Percentiles rank a stretch among this genome's conserved stretches.
Conservation (phyloP, 345 rosid genomes). For the Hibiscus trionum region DNA sequence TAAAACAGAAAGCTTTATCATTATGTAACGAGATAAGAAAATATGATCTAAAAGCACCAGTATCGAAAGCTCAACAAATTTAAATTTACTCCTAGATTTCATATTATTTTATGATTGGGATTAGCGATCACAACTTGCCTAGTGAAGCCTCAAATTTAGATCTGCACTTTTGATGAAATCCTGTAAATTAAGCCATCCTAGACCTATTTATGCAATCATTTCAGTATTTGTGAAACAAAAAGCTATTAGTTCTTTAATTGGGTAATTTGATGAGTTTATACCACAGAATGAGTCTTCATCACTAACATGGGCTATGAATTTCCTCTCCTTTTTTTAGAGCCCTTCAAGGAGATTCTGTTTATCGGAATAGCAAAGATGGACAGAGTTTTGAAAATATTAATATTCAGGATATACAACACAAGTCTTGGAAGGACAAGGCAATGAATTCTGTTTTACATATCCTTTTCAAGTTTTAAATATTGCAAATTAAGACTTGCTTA, state of each 20-base stretch:
- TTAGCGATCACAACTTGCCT: background rate
- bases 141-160: constrained; percentile 3
- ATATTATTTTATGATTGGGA: background rate
- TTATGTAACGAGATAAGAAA: background rate
- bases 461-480: background rate
- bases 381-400: constrained; percentile 78
- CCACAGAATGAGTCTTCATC: background rate
- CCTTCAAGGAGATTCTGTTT: constrained; percentile 39
- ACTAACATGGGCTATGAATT: background rate
- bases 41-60: background rate
- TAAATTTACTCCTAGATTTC: background rate
- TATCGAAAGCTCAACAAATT: background rate
- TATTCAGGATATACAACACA: constrained; percentile 13
- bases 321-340: constrained; percentile 32
- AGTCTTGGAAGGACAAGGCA: constrained; percentile 68
- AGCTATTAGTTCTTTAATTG: constrained; percentile 6
- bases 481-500: constrained; percentile 7
- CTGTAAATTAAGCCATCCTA: background rate
- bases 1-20: background rate
- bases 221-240: background rate
- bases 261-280: background rate
- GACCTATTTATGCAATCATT: background rate
- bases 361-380: constrained; percentile 32
- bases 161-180: constrained; percentile 3
- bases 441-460: background rate